Evolutionary conservation across 805 yeast genomes (phyloP), one percentile per base, ranked within the genome.

Genomic region (Pichia insulana): DNA sequence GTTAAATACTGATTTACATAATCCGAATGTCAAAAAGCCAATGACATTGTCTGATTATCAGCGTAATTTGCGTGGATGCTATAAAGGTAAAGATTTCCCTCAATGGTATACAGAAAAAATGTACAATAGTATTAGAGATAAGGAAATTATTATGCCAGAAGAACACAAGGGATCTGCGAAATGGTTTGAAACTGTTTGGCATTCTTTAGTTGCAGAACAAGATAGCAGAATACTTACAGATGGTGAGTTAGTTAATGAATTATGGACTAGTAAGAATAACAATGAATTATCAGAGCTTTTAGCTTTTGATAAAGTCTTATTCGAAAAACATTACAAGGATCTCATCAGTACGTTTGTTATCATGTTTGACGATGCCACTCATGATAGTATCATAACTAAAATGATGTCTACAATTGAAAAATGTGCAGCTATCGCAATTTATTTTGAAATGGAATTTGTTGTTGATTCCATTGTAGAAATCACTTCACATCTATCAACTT

Each of bases 61-160:
- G 50, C 71, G 75, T 50, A 90, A 90, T 55, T 66, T 92, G 47
- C 72, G 85, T 49, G 95, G 95, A 7, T 83, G 87, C 20, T 80
- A 80, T 56, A 80, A 80, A 50, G 70, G 71, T 25, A 71, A 73
- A 30, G 92, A 89, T 61, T 89, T 84, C 65, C 90, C 94, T 3
- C 71, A 71, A 19, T 88, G 95, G 84, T 90, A 87, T 56, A 67
- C 90, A 47, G 78, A 80, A 46, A 83, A 75, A 49, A 87, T 90
- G 20, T 92, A 84, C 61, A 65, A 73, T 20, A 83, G 95, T 1
- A 89, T 92, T 42, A 73, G 77, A 47, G 85, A 81, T 43, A 75
- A 83, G 40, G 99, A 92, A 61, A 92, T 92, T 49, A 86, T 92
- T 38, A 85, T 94, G 89, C 97, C 98, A 0, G 97, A 92, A 55